Evolutionary conservation across 306 rosid genomes (phyloP), one percentile per base, ranked within the genome.

Genomic region (Casuarina equisetifolia): DNA sequence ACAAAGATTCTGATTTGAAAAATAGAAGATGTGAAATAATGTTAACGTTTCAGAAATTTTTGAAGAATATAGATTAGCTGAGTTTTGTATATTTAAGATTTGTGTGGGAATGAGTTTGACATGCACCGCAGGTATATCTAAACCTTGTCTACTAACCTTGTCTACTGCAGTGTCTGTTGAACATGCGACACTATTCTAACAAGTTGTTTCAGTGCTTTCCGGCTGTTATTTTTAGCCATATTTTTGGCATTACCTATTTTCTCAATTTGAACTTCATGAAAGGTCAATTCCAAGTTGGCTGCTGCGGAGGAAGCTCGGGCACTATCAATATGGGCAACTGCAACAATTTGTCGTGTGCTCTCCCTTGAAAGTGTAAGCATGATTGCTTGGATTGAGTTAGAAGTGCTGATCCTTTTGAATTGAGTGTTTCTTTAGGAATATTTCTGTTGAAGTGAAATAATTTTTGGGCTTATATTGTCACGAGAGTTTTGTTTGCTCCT

Each of bases 231-330:
- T 19, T 17, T 67, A 76, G 63, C 9, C 11, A 45, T 16, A 9
- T 10, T 36, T 80, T 58, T 42, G 73, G 72, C 58, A 63, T 63
- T 4, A 35, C 52, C 78, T 51, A 15, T 59, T 74, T 54, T 25
- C 79, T 79, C 63, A 76, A 55, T 74, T 63, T 78, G 75, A 70
- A 74, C 81, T 78, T 81, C 73, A 40, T 79, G 67, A 78, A 77
- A 92, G 97, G 92, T 80, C 74, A 72, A 81, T 45, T 51, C 73
- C 8, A 88, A 85, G 94, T 77, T 92, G 85, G 91, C 91, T 73
- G 88, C 90, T 76, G 96, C 90, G 63, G 99, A 95, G 88, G 99
- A 95, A 85, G 95, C 94, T 44, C 82, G 79, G 73, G 82, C 99
- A 62, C 82, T 95, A 85, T 92, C 99, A 57, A 74, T 95, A 72